phyloP scores from a whole-genome alignment of 805 yeast genomes.

The Saturnispora dispora region DNA sequence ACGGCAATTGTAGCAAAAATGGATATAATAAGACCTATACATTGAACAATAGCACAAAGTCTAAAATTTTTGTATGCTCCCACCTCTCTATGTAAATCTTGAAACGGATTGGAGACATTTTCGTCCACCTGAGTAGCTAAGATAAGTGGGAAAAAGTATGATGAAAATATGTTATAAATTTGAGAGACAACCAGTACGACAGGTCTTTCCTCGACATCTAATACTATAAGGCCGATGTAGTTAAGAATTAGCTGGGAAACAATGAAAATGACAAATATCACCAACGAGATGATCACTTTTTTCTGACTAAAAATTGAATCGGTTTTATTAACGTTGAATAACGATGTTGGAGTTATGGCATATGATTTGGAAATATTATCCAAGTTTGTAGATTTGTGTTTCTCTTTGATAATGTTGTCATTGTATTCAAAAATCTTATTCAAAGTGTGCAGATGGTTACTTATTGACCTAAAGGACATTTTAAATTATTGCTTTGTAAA shows the following conservation, averaged over 20 bases:
- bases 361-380: not conserved
- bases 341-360: not conserved
- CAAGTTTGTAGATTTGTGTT: not conserved
- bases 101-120: conserved; percentile 19
- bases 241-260: conserved; percentile 21
- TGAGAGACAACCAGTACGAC: conserved; percentile 18
- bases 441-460: not conserved
- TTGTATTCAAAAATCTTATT: not conserved
- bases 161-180: conserved; percentile 18
- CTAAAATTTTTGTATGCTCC: conserved; percentile 17
- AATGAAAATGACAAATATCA: conserved; percentile 18
- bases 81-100: conserved; percentile 18
- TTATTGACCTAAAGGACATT: not conserved
- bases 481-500: not conserved
- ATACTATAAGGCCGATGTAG: conserved; percentile 22
- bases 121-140: conserved; percentile 19
- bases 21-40: conserved; percentile 16
- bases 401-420: not conserved
- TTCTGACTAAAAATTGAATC: conserved; percentile 20
- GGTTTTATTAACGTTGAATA: conserved; percentile 18
- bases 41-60: conserved; percentile 16
- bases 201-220: conserved; percentile 22
- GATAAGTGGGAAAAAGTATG: conserved; percentile 22
- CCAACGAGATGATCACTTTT: conserved; percentile 15
- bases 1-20: conserved; percentile 17